Conservation (phyloP, 169 alveolate genomes). For the Cryptosporidium parvum region DNA sequence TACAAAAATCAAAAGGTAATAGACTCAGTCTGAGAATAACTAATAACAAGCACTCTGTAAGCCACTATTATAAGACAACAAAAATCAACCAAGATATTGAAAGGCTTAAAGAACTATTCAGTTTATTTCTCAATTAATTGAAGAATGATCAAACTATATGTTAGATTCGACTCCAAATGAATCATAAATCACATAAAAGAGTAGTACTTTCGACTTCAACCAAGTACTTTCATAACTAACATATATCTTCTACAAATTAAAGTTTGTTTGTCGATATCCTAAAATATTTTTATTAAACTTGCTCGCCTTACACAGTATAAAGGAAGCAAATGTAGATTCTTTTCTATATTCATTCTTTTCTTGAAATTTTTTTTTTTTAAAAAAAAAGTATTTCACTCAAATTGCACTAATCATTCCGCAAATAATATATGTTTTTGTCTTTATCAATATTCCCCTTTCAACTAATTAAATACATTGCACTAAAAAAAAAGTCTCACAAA, state of each 20-base stretch:
- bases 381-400: not conserved
- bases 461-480: not conserved
- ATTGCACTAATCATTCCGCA: not conserved
- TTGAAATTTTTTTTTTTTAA: not conserved
- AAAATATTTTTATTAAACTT: not conserved
- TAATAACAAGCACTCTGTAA: conserved; percentile 55
- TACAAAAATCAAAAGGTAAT: conserved; percentile 58
- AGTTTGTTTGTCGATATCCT: not conserved
- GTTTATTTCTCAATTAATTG: conserved; percentile 8
- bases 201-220: not conserved
- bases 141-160: not conserved
- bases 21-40: conserved; percentile 33
- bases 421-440: not conserved
- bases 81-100: conserved; percentile 43
- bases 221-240: not conserved
- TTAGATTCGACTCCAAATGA: not conserved
- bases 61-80: conserved; percentile 41
- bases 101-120: conserved; percentile 30
- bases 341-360: not conserved
- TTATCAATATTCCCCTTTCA: not conserved
- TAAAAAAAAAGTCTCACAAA: not conserved
- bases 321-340: not conserved
- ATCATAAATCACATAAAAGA: not conserved
- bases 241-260: not conserved
- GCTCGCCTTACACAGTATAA: not conserved